These are phyloP conservation scores for Pterulicium gracile DNA, from an alignment of 1,284 basidiomycete genomes.

Conservation along the genomic window DNA sequence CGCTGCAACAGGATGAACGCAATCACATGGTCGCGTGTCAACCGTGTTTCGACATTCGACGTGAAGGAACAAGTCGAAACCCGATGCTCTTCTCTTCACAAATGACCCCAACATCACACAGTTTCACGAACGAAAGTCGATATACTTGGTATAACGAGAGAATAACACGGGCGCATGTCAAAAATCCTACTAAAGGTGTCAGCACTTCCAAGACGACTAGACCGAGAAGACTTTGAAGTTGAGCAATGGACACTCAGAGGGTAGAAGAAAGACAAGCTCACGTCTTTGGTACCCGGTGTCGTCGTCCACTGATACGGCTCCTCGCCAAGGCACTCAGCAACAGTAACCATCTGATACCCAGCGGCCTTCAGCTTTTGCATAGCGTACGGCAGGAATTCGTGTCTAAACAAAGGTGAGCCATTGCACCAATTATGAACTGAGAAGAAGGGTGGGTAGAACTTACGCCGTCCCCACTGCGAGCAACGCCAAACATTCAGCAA, in stretches of 20 bases:
- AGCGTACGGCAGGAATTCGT: constrained; percentile 3
- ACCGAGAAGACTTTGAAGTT: too few relatives aligned
- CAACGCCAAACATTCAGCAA: not conserved
- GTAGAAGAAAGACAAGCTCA: not conserved
- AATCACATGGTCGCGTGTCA: too few relatives aligned
- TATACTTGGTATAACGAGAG: too few relatives aligned
- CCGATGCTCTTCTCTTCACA: too few relatives aligned
- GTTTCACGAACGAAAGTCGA: too few relatives aligned
- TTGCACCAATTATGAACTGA: not conserved
- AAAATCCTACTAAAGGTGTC: too few relatives aligned
- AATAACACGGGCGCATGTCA: too few relatives aligned
- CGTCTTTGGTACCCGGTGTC: not conserved
- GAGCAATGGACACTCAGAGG: not conserved
- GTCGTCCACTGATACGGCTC: constrained; percentile 1
- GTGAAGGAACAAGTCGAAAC: too few relatives aligned
- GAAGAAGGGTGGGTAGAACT: not conserved
- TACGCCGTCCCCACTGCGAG: not conserved
- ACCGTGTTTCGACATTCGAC: too few relatives aligned
- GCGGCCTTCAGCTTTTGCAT: constrained; percentile 3
- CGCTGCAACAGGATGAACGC: too few relatives aligned
- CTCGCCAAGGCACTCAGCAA: constrained; percentile 5
- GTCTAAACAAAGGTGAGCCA: constrained; percentile 2
- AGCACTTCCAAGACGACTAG: not conserved
- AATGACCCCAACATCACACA: too few relatives aligned
- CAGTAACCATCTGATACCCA: constrained; percentile 6